phyloP scores from a whole-genome alignment of 73 alveolate genomes.

The Paramecium octaurelia region DNA sequence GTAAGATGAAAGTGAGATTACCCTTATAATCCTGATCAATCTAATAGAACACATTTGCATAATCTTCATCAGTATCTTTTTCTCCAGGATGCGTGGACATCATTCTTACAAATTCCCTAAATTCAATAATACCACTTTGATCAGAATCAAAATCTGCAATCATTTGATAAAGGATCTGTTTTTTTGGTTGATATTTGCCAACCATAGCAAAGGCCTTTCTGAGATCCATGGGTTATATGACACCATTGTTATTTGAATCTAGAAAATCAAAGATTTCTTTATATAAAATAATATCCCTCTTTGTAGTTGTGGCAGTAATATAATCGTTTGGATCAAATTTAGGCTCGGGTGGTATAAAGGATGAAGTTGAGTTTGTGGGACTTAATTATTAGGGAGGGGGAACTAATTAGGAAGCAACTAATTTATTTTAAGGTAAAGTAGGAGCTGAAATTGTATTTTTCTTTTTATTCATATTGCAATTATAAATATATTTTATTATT shows the following conservation, averaged over 20 bases:
- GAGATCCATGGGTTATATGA: conserved; percentile 33
- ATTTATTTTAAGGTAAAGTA: not conserved
- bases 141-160: conserved; percentile 2
- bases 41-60: not conserved
- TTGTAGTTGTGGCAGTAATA: not conserved
- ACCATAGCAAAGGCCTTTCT: not conserved
- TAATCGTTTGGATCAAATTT: not conserved
- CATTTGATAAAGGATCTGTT: not conserved
- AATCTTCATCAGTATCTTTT: not conserved
- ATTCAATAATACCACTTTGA: not conserved
- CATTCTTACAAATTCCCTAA: not conserved
- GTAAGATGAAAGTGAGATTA: not conserved
- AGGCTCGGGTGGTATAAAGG: not conserved
- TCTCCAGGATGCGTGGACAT: not conserved
- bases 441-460: not conserved
- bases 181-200: not conserved
- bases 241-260: conserved; percentile 28
- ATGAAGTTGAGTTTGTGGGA: not conserved
- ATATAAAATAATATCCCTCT: not conserved
- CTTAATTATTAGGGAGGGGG: not conserved
- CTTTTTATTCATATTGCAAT: not conserved
- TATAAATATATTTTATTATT: not conserved
- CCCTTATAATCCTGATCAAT: conserved; percentile 7
- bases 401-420: not conserved
- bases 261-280: conserved; percentile 24